Evolutionary conservation across 192 early-diverging fungal species (phyloP).

Genomic region (Pilaira anomala): DNA sequence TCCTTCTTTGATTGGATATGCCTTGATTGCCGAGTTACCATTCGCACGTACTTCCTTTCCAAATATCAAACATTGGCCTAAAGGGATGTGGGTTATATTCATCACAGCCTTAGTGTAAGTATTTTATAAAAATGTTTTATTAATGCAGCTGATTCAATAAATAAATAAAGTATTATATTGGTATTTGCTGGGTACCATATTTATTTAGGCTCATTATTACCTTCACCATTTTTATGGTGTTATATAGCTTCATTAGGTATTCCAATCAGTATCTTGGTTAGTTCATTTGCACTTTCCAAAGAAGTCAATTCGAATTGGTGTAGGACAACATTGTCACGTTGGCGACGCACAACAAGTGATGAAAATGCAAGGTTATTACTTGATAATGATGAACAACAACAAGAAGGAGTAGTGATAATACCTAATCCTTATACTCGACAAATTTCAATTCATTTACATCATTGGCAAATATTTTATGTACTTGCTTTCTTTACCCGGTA

Average conservation of each 20-base stretch:
- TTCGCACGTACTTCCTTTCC: conserved; percentile 67
- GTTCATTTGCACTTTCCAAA: conserved; percentile 34
- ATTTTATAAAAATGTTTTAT: conserved; percentile 8
- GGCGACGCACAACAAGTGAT: neutral
- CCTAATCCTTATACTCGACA: conserved; percentile 15
- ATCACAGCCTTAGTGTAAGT: conserved; percentile 46
- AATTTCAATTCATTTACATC: conserved; percentile 65
- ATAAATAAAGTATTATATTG: conserved; percentile 43
- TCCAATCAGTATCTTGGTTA: conserved; percentile 37
- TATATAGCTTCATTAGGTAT: conserved; percentile 47
- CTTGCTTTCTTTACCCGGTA: conserved; percentile 71
- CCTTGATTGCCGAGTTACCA: conserved; percentile 60
- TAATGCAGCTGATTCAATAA: neutral
- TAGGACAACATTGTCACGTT: conserved; percentile 12
- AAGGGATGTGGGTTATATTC: conserved; percentile 63
- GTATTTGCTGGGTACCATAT: conserved; percentile 60
- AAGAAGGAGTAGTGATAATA: neutral
- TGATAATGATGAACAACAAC: neutral
- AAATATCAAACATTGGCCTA: conserved; percentile 59
- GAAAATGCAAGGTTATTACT: neutral
- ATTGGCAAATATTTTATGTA: conserved; percentile 83
- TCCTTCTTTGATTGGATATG: conserved; percentile 49
- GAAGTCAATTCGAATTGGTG: conserved; percentile 42
- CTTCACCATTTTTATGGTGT: conserved; percentile 39
- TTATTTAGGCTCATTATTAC: conserved; percentile 37